Percentiles rank a stretch among this genome's conserved stretches.
phyloP scores from a whole-genome alignment of 257 asterid species.

The Ligustrum vulgare region DNA sequence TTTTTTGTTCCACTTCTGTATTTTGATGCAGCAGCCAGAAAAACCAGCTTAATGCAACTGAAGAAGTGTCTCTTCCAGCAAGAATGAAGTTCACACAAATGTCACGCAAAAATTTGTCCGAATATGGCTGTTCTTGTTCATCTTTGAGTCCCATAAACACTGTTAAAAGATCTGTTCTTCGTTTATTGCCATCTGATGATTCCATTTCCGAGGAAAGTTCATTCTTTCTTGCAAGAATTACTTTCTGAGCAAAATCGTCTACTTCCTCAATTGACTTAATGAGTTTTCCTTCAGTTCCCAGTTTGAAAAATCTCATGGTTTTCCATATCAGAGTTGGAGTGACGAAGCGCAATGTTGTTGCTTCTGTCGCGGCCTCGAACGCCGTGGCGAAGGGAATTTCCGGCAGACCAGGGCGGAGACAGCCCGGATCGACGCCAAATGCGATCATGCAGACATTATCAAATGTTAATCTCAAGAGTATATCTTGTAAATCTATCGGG shows the following conservation, averaged over 20 bases:
- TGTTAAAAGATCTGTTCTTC: constrained; percentile 69
- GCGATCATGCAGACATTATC: constrained; percentile 97
- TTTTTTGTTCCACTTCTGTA: constrained; percentile 70
- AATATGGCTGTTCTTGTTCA: constrained; percentile 51
- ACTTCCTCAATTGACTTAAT: constrained; percentile 54
- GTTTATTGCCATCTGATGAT: constrained; percentile 18
- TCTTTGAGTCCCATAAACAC: constrained; percentile 74
- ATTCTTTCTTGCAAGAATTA: constrained; percentile 65
- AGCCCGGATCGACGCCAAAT: constrained; percentile 91
- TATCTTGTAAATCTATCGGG: constrained; percentile 64
- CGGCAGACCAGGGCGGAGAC: constrained; percentile 67
- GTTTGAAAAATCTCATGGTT: constrained; percentile 52
- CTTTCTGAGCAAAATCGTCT: constrained; percentile 69
- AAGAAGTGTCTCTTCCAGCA: constrained; percentile 97
- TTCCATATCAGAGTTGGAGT: constrained; percentile 80
- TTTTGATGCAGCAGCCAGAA: constrained; percentile 70
- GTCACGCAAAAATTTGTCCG: constrained; percentile 68
- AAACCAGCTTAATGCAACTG: constrained; percentile 95
- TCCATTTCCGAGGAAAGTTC: constrained; percentile 49
- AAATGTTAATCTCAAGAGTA: constrained; percentile 74
- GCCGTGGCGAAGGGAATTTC: constrained; percentile 80
- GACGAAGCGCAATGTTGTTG: constrained; percentile 65
- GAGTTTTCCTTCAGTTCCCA: constrained; percentile 65
- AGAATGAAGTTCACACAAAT: constrained; percentile 86
- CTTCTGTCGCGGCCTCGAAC: constrained; percentile 89